Base-by-base conservation (phyloP, 768 basidiomycete species). In the Leucocoprinus sp. region DNA sequence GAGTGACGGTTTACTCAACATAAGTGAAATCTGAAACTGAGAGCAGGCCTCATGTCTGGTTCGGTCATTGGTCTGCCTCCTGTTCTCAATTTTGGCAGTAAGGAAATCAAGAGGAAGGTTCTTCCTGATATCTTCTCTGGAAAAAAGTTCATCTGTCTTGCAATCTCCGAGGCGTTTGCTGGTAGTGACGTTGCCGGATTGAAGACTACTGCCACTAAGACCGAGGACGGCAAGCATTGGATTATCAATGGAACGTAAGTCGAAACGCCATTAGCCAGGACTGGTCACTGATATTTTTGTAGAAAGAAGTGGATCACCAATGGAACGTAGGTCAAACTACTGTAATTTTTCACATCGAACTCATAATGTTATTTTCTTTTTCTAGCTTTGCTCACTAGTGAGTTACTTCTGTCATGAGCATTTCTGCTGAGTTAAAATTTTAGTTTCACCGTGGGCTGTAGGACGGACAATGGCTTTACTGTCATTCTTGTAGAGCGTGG, bases 291-390 rank as follows among this genome's bases (percentile, higher is more conserved):
- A 37, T 14, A 11, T 12, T 23, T 43, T 22, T 22, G 27, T 50
- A 65, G 80, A 27, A 92, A 91, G 74, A 89, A 89, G 68, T 87
- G 84, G 83, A 86, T 87, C 55, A 84, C 83, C 24, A 87, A 86
- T 56, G 80, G 79, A 65, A 75, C 69, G 74, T 79, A 49, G 61
- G 69, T 57, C 17, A 12, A 8, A 31, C 5, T 23, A 36, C 27
- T 9, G 18, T 15, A 42, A 21, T 12, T 19, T 28, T 29, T 22
- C 8, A 42, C 26, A 37, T 29, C 33, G 21, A 3, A 12, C 23
- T 48, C 12, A 41, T 24, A 14, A 6, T 21, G 8, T 22, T 53
- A 22, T 22, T 8, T 22, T 23, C 7, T 35, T n/a, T n/a, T 6
- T 18, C 5, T 42, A 69, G 69, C 37, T 70, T 68, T 51, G 60